These are phyloP conservation scores for Leishmania lainsoni DNA, from an alignment of 208 protist species.

Conservation along the genomic window DNA sequence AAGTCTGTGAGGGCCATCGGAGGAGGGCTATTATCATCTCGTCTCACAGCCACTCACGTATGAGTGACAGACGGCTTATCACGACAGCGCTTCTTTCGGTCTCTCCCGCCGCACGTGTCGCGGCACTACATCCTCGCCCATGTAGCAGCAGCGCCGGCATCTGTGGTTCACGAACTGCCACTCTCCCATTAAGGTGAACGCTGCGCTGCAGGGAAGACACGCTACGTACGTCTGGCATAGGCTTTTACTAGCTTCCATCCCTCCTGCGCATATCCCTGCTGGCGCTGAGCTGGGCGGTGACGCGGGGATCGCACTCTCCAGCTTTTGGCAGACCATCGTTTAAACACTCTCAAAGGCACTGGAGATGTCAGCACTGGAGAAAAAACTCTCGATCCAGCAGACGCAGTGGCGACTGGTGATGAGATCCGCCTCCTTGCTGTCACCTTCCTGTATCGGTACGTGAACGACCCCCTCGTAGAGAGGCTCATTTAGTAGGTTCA, in stretches of 20 bases:
- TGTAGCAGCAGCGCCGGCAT: constrained; percentile 2
- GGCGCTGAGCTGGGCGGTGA: too few species aligned
- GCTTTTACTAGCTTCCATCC: background rate
- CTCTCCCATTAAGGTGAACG: background rate
- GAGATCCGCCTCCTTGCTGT: background rate
- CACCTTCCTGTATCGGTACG: constrained; percentile 2
- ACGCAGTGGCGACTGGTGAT: background rate
- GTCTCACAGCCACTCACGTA: background rate
- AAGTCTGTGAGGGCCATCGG: too few species aligned
- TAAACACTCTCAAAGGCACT: too few species aligned
- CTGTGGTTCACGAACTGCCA: constrained; percentile 1
- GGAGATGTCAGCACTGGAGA: too few species aligned
- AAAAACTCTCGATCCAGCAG: background rate
- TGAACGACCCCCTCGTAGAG: background rate
- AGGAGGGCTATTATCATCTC: too few species aligned
- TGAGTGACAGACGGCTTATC: background rate
- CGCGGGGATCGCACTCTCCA: too few species aligned
- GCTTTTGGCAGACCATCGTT: too few species aligned
- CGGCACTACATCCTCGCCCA: background rate
- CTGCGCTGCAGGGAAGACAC: background rate
- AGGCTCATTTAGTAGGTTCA: constrained; percentile 2
- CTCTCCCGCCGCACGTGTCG: constrained; percentile 2
- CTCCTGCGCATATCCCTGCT: too few species aligned
- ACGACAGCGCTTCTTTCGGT: background rate
- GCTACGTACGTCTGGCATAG: too few species aligned